phyloP scores from a whole-genome alignment of 805 yeast genomes.

The Schwanniomyces vanrijiae region DNA sequence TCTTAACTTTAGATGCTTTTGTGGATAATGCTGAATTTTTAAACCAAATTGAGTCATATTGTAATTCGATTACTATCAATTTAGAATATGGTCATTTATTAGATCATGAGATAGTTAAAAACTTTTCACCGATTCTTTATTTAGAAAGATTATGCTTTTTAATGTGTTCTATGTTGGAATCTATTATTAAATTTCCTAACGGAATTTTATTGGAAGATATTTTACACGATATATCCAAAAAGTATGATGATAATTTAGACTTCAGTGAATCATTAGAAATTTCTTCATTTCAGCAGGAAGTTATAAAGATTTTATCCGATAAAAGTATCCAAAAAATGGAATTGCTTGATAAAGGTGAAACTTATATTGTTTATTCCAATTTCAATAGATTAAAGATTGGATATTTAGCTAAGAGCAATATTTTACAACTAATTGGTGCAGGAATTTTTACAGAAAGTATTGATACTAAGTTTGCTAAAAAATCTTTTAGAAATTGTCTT shows the following conservation, averaged over 20 bases:
- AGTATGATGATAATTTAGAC: constrained; percentile 11
- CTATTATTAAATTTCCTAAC: constrained; percentile 24
- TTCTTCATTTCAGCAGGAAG: constrained; percentile 21
- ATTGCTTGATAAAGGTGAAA: constrained; percentile 56
- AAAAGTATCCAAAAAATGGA: constrained; percentile 41
- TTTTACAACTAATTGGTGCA: constrained; percentile 61
- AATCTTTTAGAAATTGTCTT: constrained; percentile 51
- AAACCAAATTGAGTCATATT: constrained; percentile 33
- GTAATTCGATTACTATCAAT: constrained; percentile 14
- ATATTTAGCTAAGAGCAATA: constrained; percentile 51
- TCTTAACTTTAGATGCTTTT: constrained; percentile 32
- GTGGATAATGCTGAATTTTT: constrained; percentile 40
- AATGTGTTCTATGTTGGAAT: constrained; percentile 35
- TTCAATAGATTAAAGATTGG: constrained; percentile 49
- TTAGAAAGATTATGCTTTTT: constrained; percentile 31
- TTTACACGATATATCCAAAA: constrained; percentile 23
- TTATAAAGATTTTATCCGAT: constrained; percentile 28
- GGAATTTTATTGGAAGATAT: constrained; percentile 27
- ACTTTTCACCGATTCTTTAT: constrained; percentile 36
- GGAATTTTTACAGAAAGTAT: constrained; percentile 50
- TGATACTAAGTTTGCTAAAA: constrained; percentile 42
- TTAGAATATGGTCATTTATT: constrained; percentile 16
- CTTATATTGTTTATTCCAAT: constrained; percentile 54
- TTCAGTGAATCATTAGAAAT: constrained; percentile 16
- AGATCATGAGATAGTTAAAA: constrained; percentile 25